Conservation (phyloP, 371 early-diverging fungal genomes). For the Massospora cicadina region DNA sequence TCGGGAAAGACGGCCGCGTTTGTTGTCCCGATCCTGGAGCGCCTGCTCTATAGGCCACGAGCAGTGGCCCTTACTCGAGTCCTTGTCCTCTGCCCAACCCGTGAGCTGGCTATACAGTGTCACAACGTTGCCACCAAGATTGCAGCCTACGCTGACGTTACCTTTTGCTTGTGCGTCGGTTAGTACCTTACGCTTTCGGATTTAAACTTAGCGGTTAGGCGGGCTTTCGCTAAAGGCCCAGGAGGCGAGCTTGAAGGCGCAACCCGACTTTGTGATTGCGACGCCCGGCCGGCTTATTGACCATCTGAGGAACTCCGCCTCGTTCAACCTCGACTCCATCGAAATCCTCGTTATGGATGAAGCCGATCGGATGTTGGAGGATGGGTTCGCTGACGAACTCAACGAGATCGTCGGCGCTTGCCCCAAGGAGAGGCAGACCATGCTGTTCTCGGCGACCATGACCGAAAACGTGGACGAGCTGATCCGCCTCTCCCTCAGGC, state of each 20-base stretch:
- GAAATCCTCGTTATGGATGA: conserved; percentile 99
- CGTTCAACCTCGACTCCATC: conserved; percentile 71
- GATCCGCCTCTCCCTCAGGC: conserved; percentile 75
- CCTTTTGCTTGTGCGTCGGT: conserved; percentile 68
- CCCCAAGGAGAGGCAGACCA: conserved; percentile 85
- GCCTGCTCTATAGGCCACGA: conserved; percentile 76
- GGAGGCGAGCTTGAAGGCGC: conserved; percentile 71
- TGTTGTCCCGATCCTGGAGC: conserved; percentile 92
- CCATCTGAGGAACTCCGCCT: conserved; percentile 82
- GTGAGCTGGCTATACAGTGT: conserved; percentile 97
- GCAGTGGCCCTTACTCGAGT: conserved; percentile 71
- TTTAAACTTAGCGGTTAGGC: conserved; percentile 26
- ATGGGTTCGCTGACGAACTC: conserved; percentile 96
- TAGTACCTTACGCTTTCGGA: conserved; percentile 9
- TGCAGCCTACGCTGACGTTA: conserved; percentile 74
- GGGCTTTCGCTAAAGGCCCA: conserved; percentile 85
- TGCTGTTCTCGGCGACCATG: conserved; percentile 99
- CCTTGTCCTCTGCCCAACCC: conserved; percentile 95
- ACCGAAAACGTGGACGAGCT: conserved; percentile 96
- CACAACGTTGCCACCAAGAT: conserved; percentile 80
- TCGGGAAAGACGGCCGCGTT: conserved; percentile 99
- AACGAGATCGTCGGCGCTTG: conserved; percentile 84
- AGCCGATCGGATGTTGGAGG: conserved; percentile 99
- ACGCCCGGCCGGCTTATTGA: conserved; percentile 99
- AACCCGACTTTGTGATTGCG: conserved; percentile 97